Base-by-base conservation (phyloP, 1,284 basidiomycete species). In the Austropuccinia psidii region DNA sequence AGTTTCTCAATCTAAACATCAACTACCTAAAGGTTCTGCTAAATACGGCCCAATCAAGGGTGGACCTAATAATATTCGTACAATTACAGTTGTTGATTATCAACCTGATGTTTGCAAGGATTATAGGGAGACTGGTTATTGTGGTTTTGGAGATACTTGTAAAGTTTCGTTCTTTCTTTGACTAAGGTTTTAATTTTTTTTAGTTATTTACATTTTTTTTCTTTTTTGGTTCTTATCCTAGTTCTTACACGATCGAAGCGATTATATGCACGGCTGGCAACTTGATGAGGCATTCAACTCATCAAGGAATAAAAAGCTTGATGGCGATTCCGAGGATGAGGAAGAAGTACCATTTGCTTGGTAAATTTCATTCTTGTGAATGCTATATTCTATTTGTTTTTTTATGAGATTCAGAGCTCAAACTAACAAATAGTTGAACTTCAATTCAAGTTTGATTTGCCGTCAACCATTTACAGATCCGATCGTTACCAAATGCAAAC, bases 81-180 rank as follows among this genome's bases (percentile, higher is more conserved):
- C 91, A 1, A 93, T 97, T 68, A 98, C 95, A 0, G 88, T 98
- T 73, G 86, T 93, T 62, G 96, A 99, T 83, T 99, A 98, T 82
- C 96, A 98, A 82, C 95, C 96, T 2, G 95, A 98, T 79, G 91
- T 98, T 24, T 99, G 96, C 83, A 99, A 98, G 82, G 94, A 98
- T 82, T 99, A 98, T 83, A 98, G 97, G 87, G 95, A 98, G 83
- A 98, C 95, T 52, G 96, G 96, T 0, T 98, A 93, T 81, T 99
- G 95, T 82, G 96, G 96, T 4, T 99, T 96, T 80, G 96, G 96
- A 35, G 96, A 99, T 82, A 94, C 92, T 8, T 99, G 95, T 83
- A 98, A 98, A 76, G 77, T 79, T 33, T 27, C 33, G 55, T 54
- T 31, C 37, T 62, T 39, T 2, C 37, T n/a, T 8, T 15, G 15